Percentiles rank a stretch among this genome's conserved stretches.
Conservation (phyloP, 441 rosid species). For the Pelargonium cotyledonis region DNA sequence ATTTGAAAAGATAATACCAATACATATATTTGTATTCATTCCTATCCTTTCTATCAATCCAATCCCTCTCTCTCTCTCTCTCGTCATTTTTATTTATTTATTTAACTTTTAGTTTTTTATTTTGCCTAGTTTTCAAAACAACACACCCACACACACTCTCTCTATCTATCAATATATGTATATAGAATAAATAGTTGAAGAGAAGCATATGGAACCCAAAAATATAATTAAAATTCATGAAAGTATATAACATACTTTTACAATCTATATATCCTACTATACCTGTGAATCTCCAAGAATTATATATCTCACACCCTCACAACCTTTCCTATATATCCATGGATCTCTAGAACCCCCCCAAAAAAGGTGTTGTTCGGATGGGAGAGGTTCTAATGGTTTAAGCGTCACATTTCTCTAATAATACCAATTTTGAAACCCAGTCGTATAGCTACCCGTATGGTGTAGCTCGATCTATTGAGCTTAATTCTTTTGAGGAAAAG, state of each 20-base stretch:
- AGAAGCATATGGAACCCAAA: not conserved
- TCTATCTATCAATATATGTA: not conserved
- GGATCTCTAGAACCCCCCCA: not conserved
- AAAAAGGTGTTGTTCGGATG: too few relatives aligned
- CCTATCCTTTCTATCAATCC: not conserved
- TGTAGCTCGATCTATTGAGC: too few relatives aligned
- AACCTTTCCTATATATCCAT: constrained; percentile 7
- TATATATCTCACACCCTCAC: constrained; percentile 1
- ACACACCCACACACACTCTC: not conserved
- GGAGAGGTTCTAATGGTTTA: too few relatives aligned
- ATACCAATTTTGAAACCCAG: too few relatives aligned
- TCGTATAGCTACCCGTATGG: too few relatives aligned
- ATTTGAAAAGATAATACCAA: not conserved
- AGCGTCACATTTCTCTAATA: too few relatives aligned
- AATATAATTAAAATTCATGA: not conserved
- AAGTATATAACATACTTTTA: not conserved
- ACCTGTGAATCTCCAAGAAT: constrained; percentile 1
- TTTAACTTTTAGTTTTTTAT: not conserved
- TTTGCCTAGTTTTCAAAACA: not conserved
- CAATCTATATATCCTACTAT: constrained; percentile 8
- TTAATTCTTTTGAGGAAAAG: too few relatives aligned
- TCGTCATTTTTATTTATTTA: too few relatives aligned
- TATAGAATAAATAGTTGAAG: not conserved
- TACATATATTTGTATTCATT: constrained; percentile 2
- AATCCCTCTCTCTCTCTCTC: not conserved